Percentiles rank a stretch among this genome's conserved stretches.
Evolutionary conservation across 768 basidiomycete genomes (phyloP).

Genomic region (Naganishia friedmannii): DNA sequence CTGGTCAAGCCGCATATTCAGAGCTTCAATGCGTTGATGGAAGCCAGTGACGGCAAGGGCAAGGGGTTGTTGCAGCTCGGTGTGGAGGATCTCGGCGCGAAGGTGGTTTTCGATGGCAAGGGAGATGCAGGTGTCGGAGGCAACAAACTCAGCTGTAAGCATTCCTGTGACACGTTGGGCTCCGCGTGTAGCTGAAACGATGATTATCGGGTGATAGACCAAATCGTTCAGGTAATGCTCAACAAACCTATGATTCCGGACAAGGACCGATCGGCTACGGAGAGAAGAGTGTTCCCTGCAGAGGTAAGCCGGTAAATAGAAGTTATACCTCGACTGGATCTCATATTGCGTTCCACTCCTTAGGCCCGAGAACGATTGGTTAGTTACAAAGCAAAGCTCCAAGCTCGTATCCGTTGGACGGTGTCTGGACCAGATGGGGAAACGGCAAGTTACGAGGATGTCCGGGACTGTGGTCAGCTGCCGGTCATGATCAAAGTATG

Average conservation of each 20-base stretch:
- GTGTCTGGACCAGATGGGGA: constrained; percentile 61
- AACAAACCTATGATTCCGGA: constrained; percentile 82
- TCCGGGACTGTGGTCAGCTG: constrained; percentile 80
- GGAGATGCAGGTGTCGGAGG: constrained; percentile 63
- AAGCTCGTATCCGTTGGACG: constrained; percentile 77
- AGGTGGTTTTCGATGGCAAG: constrained; percentile 85
- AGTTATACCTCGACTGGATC: not conserved
- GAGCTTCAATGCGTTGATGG: constrained; percentile 93
- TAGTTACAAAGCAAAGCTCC: constrained; percentile 88
- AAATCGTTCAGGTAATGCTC: constrained; percentile 81
- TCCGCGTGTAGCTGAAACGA: not conserved
- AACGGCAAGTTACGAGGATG: constrained; percentile 62
- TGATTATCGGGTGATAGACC: constrained; percentile 60
- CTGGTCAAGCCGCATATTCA: constrained; percentile 91
- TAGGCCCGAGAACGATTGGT: constrained; percentile 85
- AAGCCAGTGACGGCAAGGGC: constrained; percentile 82
- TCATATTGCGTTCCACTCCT: constrained; percentile 46
- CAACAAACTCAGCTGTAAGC: constrained; percentile 62
- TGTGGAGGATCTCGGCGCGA: constrained; percentile 78
- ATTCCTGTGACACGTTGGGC: not conserved
- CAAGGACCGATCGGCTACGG: constrained; percentile 68
- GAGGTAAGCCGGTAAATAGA: constrained; percentile 55
- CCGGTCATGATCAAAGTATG: constrained; percentile 96
- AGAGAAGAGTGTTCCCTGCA: constrained; percentile 77
- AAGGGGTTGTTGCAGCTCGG: constrained; percentile 74